phyloP scores from a whole-genome alignment of 495 filamentous ascomycete species.

The Penicillium cosmopolitanum region DNA sequence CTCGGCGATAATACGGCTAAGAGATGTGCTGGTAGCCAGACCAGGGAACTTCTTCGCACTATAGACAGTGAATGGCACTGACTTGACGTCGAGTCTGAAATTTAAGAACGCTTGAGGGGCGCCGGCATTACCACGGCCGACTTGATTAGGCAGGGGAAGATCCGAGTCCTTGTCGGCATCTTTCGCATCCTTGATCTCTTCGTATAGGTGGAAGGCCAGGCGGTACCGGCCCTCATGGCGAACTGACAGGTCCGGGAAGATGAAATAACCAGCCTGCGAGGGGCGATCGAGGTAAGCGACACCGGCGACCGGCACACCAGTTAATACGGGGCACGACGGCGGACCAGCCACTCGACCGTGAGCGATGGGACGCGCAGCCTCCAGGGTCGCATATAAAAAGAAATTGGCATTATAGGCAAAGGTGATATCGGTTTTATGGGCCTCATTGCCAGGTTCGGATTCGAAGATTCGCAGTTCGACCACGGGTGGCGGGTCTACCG shows the following conservation, averaged over 20 bases:
- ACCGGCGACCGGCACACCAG: conserved; percentile 92
- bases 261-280: conserved; percentile 89
- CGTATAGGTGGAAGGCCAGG: conserved; percentile 88
- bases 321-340: conserved; percentile 80
- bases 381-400: conserved; percentile 93
- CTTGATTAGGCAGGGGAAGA: conserved; percentile 30
- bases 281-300: conserved; percentile 97
- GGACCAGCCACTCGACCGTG: conserved; percentile 73
- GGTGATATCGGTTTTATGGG: conserved; percentile 73
- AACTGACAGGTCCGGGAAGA: conserved; percentile 96
- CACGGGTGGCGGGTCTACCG: conserved; percentile 95
- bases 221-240: conserved; percentile 93
- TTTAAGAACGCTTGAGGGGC: conserved; percentile 51
- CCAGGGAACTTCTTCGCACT: conserved; percentile 99
- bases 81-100: conserved; percentile 90
- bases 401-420: conserved; percentile 96
- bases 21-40: conserved; percentile 82
- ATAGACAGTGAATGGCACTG: conserved; percentile 83
- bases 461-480: conserved; percentile 91
- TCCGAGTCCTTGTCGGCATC: conserved; percentile 60
- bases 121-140: conserved; percentile 34
- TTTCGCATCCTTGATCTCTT: conserved; percentile 82
- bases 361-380: conserved; percentile 83
- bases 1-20: conserved; percentile 91
- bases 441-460: conserved; percentile 61